Evolutionary conservation across 1,139 yeast species (phyloP).

Genomic region (Blastobotrys capitulatus): DNA sequence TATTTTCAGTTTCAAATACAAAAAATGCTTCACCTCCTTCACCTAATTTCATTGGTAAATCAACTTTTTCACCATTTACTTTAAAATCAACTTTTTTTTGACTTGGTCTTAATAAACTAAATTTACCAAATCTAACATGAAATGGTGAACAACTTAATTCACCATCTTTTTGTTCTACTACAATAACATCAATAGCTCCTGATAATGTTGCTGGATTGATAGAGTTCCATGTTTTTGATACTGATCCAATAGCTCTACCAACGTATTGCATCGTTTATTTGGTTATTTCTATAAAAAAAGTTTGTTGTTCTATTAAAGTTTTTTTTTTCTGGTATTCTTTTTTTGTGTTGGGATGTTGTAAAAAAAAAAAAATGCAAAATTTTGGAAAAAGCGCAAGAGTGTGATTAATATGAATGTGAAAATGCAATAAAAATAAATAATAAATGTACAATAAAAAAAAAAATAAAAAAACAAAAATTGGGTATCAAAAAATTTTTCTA

Average conservation of each 20-base stretch:
- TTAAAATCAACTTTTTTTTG: conserved; percentile 88
- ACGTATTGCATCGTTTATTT: conserved; percentile 77
- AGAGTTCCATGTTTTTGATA: conserved; percentile 95
- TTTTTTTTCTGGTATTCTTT: neutral
- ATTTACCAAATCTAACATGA: conserved; percentile 93
- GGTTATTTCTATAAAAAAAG: neutral
- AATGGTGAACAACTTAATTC: conserved; percentile 90
- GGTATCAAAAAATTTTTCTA: too few relatives aligned
- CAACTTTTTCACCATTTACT: conserved; percentile 76
- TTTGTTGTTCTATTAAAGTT: neutral
- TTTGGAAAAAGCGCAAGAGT: neutral
- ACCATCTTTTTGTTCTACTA: conserved; percentile 85
- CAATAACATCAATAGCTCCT: conserved; percentile 97
- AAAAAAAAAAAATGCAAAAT: neutral
- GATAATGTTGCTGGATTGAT: conserved; percentile 93
- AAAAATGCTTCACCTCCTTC: conserved; percentile 98
- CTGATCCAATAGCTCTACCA: conserved; percentile 90
- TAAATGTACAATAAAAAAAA: too few relatives aligned
- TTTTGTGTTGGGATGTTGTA: neutral
- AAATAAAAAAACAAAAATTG: too few relatives aligned
- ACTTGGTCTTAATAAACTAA: conserved; percentile 88
- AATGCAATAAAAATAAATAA: too few relatives aligned
- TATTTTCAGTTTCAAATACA: conserved; percentile 78
- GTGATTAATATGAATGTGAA: too few relatives aligned
- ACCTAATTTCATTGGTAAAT: conserved; percentile 91